Evolutionary conservation across 768 basidiomycete species (phyloP).

Genomic region (Rhodotorula taiwanensis): DNA sequence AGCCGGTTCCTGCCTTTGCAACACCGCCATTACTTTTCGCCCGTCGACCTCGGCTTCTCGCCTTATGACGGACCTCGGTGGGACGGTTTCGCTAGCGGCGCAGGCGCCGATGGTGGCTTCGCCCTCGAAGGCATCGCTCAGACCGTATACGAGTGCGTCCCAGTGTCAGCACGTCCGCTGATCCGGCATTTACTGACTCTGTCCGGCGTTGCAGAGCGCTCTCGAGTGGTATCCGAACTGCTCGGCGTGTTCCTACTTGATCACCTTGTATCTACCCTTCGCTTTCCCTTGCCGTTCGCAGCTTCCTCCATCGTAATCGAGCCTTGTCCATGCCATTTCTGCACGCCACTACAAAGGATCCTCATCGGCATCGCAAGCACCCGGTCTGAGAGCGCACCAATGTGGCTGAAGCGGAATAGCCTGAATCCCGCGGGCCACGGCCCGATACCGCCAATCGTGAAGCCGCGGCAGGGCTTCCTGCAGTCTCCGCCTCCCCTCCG

Average conservation of each 20-base stretch:
- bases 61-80: conserved; percentile 6
- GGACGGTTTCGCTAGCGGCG: conserved; percentile 18
- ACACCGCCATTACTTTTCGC: conserved; percentile 23
- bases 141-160: conserved; percentile 16
- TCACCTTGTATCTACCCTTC: not conserved
- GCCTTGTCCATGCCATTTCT: too few species aligned
- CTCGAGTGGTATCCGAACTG: conserved; percentile 22
- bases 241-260: conserved; percentile 20
- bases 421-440: conserved; percentile 57
- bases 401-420: conserved; percentile 61
- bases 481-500: conserved; percentile 47
- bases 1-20: conserved; percentile 13
- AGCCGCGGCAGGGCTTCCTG: conserved; percentile 57
- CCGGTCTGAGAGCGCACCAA: conserved; percentile 64
- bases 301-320: too few species aligned
- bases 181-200: not conserved
- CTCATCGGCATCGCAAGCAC: conserved; percentile 54
- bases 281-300: too few species aligned
- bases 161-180: not conserved
- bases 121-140: conserved; percentile 14
- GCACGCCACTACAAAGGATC: too few species aligned
- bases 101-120: not conserved
- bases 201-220: not conserved
- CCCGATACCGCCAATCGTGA: conserved; percentile 58
- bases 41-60: conserved; percentile 8